phyloP scores from a whole-genome alignment of 1,139 yeast species.

The Candida smagusa region DNA sequence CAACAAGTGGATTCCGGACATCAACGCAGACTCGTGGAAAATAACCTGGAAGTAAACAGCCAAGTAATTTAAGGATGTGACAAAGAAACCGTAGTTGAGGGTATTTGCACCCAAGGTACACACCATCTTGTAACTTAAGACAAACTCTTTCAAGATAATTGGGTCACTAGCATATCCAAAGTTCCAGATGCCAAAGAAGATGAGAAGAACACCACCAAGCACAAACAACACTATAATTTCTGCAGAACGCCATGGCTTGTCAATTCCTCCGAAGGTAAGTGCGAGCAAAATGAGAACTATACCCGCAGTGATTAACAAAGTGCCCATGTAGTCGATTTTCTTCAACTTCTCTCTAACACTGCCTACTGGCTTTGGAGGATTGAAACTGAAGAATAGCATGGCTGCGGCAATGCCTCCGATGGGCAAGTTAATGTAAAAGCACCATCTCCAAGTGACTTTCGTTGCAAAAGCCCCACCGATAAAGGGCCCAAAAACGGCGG shows the following conservation, averaged over 20 bases:
- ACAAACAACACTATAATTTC: slow-evolving; percentile 53
- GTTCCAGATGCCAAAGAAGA: slow-evolving; percentile 46
- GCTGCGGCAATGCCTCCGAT: slow-evolving; percentile 56
- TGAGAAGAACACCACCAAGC: slow-evolving; percentile 45
- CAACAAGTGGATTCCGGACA: slow-evolving; percentile 35
- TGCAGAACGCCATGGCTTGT: slow-evolving; percentile 50
- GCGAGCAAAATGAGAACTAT: slow-evolving; percentile 45
- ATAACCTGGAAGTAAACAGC: slow-evolving; percentile 37
- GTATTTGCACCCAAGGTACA: slow-evolving; percentile 5
- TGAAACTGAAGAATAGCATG: slow-evolving; percentile 45
- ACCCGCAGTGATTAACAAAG: slow-evolving; percentile 36
- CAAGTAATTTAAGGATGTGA: slow-evolving; percentile 10
- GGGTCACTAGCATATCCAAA: slow-evolving; percentile 45
- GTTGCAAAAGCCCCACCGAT: slow-evolving; percentile 23
- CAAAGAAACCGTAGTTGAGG: slow-evolving; percentile 8
- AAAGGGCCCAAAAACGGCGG: slow-evolving; percentile 23
- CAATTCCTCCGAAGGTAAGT: slow-evolving; percentile 48
- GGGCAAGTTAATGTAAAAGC: slow-evolving; percentile 70
- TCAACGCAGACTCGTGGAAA: slow-evolving; percentile 27
- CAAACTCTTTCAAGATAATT: slow-evolving; percentile 38
- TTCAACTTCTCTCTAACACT: slow-evolving; percentile 35
- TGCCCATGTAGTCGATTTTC: slow-evolving; percentile 48
- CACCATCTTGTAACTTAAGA: slow-evolving; percentile 26
- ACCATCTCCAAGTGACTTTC: slow-evolving; percentile 69
- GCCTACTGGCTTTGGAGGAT: slow-evolving; percentile 52